Conservation (phyloP, 2,329 filamentous ascomycete species). For the Zopfia rhizophila region DNA sequence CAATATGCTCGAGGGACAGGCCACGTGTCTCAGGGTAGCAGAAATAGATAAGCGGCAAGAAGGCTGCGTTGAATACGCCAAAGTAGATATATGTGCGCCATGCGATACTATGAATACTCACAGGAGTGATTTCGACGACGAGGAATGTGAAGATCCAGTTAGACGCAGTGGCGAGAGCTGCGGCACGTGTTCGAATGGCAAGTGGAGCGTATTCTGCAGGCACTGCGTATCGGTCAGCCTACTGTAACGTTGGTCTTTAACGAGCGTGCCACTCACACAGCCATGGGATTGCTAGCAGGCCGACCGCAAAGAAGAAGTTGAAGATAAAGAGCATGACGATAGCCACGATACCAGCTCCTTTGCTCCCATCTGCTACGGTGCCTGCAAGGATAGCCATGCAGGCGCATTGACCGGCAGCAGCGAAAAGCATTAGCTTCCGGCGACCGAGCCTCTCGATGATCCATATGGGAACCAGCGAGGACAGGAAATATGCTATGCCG, state of each 20-base stretch:
- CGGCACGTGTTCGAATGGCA: conserved; percentile 28
- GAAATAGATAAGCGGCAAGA: conserved; percentile 52
- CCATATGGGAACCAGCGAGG: conserved; percentile 51
- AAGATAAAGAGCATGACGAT: conserved; percentile 57
- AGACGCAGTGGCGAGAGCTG: conserved; percentile 16
- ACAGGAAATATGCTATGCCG: conserved; percentile 55
- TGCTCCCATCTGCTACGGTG: not conserved
- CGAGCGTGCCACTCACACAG: too few species aligned
- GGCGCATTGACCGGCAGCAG: conserved; percentile 33
- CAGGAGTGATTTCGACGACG: conserved; percentile 20
- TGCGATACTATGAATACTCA: conserved; percentile 45
- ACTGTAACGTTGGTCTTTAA: too few species aligned
- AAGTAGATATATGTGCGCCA: conserved; percentile 52
- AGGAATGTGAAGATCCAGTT: conserved; percentile 21
- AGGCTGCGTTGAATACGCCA: conserved; percentile 25
- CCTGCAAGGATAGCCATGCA: conserved; percentile 62
- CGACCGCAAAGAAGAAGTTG: conserved; percentile 45
- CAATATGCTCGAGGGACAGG: conserved; percentile 79
- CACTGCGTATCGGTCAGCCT: too few species aligned
- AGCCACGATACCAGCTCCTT: conserved; percentile 53
- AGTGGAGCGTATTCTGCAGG: conserved; percentile 58
- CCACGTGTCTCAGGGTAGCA: conserved; percentile 78
- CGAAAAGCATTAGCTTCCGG: conserved; percentile 43
- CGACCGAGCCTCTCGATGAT: conserved; percentile 50
- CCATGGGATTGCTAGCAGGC: conserved; percentile 35